These are phyloP conservation scores for Fusarium luffae DNA, from an alignment of 2,329 filamentous ascomycete genomes.

Conservation along the genomic window DNA sequence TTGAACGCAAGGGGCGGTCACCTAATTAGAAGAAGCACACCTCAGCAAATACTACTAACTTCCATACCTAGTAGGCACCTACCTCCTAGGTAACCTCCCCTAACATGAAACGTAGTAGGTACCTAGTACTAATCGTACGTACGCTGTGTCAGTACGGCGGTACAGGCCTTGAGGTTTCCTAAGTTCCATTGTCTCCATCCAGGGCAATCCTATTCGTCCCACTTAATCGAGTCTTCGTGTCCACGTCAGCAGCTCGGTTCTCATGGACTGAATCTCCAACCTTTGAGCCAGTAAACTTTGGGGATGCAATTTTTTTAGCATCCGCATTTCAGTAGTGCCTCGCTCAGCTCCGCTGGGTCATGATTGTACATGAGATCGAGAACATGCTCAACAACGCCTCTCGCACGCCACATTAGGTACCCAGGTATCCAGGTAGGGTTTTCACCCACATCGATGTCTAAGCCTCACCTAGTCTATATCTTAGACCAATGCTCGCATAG, in stretches of 20 bases:
- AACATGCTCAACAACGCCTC: conserved; percentile 17
- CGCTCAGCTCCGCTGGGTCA: conserved; percentile 12
- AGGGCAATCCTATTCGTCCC: conserved; percentile 11
- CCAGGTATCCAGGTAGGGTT: background rate
- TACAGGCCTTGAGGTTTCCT: background rate
- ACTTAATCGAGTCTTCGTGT: conserved; percentile 26
- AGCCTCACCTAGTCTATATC: background rate
- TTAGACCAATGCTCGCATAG: background rate
- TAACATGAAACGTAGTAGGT: no score
- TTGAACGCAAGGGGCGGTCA: background rate
- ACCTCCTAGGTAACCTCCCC: no score
- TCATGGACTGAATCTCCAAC: conserved; percentile 5
- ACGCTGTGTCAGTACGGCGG: no score
- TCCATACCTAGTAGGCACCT: no score
- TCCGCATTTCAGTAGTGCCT: conserved; percentile 26
- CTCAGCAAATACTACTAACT: background rate
- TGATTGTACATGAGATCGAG: background rate
- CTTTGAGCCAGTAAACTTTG: conserved; percentile 4
- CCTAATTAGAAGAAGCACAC: background rate
- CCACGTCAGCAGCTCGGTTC: conserved; percentile 39
- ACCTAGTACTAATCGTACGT: no score
- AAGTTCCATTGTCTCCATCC: conserved; percentile 4
- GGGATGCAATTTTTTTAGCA: conserved; percentile 24
- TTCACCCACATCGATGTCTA: background rate
- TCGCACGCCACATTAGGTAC: conserved; percentile 14